These are phyloP conservation scores for Scheffersomyces amazonensis DNA, from an alignment of 805 yeast species.

Conservation along the genomic window DNA sequence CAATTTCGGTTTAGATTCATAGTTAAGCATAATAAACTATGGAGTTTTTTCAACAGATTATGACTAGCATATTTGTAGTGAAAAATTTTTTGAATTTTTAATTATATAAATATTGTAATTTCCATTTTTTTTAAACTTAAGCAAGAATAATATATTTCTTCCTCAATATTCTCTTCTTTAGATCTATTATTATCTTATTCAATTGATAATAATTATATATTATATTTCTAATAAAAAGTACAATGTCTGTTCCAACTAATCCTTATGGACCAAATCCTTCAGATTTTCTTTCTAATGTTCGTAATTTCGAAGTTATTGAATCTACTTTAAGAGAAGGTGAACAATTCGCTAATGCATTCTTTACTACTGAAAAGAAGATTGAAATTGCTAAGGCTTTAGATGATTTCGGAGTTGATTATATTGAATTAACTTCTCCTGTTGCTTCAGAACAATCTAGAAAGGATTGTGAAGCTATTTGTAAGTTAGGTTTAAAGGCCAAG, in stretches of 20 bases:
- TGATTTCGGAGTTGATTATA: conserved; percentile 60
- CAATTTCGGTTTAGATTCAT: too few relatives aligned
- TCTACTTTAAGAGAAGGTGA: conserved; percentile 63
- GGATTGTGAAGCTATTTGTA: conserved; percentile 60
- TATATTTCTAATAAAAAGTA: neutral
- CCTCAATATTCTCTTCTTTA: neutral
- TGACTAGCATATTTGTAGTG: too few relatives aligned
- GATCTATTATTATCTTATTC: neutral
- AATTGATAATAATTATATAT: neutral
- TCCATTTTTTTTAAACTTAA: too few relatives aligned
- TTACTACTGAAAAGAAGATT: conserved; percentile 53
- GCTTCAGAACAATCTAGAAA: conserved; percentile 56
- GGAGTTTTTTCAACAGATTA: too few relatives aligned
- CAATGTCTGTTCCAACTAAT: conserved; percentile 25
- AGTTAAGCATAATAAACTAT: too few relatives aligned
- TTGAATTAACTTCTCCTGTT: conserved; percentile 58
- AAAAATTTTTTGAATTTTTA: too few relatives aligned
- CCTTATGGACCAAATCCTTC: conserved; percentile 62
- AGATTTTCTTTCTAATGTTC: conserved; percentile 54
- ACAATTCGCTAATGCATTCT: conserved; percentile 62
- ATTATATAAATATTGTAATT: neutral
- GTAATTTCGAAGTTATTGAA: conserved; percentile 52
- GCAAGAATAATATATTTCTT: too few relatives aligned
- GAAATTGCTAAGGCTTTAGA: conserved; percentile 60
- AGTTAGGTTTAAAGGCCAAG: conserved; percentile 56